Conservation (phyloP, 805 yeast genomes). For the Starmerella sirachaensis region DNA sequence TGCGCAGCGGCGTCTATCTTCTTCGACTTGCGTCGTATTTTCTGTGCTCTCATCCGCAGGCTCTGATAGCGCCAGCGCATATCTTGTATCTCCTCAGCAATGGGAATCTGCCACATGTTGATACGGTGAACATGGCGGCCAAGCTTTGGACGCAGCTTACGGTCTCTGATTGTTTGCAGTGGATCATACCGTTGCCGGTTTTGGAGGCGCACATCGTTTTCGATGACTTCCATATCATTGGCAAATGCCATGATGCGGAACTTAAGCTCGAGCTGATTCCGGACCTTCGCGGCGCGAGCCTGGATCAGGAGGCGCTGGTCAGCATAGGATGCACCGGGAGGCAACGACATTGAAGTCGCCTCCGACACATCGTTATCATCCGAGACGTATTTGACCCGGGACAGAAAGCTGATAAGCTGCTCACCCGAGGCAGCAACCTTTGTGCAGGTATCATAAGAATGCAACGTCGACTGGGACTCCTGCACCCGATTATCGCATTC, state of each 20-base stretch:
- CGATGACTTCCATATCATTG: slow-evolving; percentile 7
- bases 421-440: no score
- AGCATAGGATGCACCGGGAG: slow-evolving; percentile 1
- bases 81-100: slow-evolving; percentile 18
- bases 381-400: slow-evolving; percentile 16
- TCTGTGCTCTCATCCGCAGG: slow-evolving; percentile 7
- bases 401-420: slow-evolving; percentile 12
- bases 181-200: slow-evolving; percentile 46
- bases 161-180: slow-evolving; percentile 64
- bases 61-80: slow-evolving; percentile 16
- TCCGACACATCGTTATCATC: slow-evolving; percentile 14
- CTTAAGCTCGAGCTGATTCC: slow-evolving; percentile 26
- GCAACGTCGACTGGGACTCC: no score
- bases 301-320: slow-evolving; percentile 15
- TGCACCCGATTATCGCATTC: no score
- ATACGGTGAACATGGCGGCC: not conserved
- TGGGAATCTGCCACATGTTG: slow-evolving; percentile 15
- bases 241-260: slow-evolving; percentile 20
- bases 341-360: slow-evolving; percentile 1
- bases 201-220: not conserved
- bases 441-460: no score
- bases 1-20: not conserved
- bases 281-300: slow-evolving; percentile 22
- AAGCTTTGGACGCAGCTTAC: slow-evolving; percentile 30
- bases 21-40: slow-evolving; percentile 3